Conservation (phyloP, 495 filamentous ascomycete genomes). For the Pyronema omphalodes region DNA sequence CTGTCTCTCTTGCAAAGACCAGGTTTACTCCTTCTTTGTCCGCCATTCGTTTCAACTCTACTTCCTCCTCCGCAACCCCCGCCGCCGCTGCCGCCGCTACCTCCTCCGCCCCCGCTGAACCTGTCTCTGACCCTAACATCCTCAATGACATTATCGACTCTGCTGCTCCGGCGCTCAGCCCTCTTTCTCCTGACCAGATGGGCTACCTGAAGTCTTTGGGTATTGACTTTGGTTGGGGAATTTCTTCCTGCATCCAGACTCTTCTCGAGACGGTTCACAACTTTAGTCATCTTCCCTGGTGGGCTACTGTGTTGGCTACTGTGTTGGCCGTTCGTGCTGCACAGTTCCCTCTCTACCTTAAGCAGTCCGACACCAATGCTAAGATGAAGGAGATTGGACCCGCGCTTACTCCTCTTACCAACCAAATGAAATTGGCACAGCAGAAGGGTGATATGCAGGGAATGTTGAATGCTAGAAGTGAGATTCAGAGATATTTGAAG, state of each 20-base stretch:
- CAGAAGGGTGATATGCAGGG: constrained; percentile 27
- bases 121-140: not conserved
- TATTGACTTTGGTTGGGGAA: constrained; percentile 69
- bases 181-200: constrained; percentile 35
- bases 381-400: constrained; percentile 32
- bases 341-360: constrained; percentile 45
- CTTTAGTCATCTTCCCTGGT: constrained; percentile 57
- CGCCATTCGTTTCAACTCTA: constrained; percentile 17
- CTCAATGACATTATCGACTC: constrained; percentile 15
- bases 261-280: constrained; percentile 68
- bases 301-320: constrained; percentile 47
- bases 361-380: constrained; percentile 39
- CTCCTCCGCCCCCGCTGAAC: not conserved
- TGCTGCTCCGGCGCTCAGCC: not conserved
- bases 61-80: constrained; percentile 6
- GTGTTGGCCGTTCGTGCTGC: constrained; percentile 44
- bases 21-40: not conserved
- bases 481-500: constrained; percentile 33
- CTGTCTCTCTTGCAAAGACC: not conserved
- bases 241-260: constrained; percentile 49
- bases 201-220: constrained; percentile 72
- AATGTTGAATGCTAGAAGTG: constrained; percentile 27
- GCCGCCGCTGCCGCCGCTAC: constrained; percentile 8
- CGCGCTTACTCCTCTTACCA: constrained; percentile 31
- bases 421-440: constrained; percentile 31